Percentiles rank a stretch among this genome's conserved stretches.
These are phyloP conservation scores for Zalerion maritima DNA, from an alignment of 495 filamentous ascomycete species.

Conservation along the genomic window DNA sequence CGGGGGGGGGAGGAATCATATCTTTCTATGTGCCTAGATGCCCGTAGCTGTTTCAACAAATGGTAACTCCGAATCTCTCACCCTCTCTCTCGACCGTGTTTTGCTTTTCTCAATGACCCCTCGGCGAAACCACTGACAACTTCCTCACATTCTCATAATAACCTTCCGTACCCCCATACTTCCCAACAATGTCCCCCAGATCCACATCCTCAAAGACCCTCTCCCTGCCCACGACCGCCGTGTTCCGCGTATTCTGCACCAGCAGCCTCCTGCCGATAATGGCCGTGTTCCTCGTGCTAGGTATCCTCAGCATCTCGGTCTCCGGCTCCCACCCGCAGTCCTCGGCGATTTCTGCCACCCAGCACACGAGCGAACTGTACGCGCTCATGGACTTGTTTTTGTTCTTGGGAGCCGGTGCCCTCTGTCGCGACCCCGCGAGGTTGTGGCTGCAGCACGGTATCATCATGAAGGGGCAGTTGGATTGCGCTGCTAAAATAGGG, in stretches of 20 bases:
- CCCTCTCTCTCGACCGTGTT: constrained; percentile 3
- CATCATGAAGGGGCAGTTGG: constrained; percentile 64
- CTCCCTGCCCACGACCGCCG: not conserved
- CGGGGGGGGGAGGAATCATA: constrained; percentile 18
- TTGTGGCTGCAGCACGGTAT: constrained; percentile 93
- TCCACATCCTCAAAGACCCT: constrained; percentile 19
- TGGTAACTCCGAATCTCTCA: constrained; percentile 1
- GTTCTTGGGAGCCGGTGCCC: constrained; percentile 47
- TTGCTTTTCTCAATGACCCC: constrained; percentile 19
- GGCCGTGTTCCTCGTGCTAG: constrained; percentile 75
- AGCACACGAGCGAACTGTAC: constrained; percentile 62
- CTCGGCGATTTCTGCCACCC: constrained; percentile 47
- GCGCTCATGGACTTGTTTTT: constrained; percentile 37
- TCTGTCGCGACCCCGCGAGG: constrained; percentile 56
- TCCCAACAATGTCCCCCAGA: constrained; percentile 19
- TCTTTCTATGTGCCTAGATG: constrained; percentile 6
- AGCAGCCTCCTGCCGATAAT: constrained; percentile 47
- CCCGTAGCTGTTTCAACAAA: constrained; percentile 2
- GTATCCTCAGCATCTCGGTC: constrained; percentile 68
- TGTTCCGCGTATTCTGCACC: constrained; percentile 3
- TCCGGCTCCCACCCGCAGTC: constrained; percentile 66
- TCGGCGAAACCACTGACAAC: constrained; percentile 25
- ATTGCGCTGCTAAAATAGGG: constrained; percentile 66
- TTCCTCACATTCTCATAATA: constrained; percentile 40
- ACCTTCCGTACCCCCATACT: constrained; percentile 39